Evolutionary conservation across 1,139 yeast species (phyloP), one percentile per base, ranked within the genome.

Genomic region (Geotrichum bryndzae): DNA sequence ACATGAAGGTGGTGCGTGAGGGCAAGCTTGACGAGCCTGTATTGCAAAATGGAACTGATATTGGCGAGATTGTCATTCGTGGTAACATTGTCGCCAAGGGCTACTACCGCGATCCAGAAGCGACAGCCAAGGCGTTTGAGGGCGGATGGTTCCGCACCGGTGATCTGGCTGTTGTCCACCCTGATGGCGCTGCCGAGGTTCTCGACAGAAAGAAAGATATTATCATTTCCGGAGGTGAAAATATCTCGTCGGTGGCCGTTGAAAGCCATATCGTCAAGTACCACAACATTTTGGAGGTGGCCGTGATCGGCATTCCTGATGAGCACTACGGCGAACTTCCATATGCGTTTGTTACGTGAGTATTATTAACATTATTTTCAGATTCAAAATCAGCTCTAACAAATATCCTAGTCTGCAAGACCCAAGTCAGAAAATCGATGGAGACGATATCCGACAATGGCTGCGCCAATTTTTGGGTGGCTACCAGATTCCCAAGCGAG

Each of bases 91-190:
- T 84, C 51, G 85, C 87, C 70, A 72, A 72, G 46, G 83, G 83
- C 15, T 88, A 88, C 73, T 86, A 75, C 75, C 81, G 84, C 67
- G 83, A 86, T 68, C 79, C 79, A 5, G 78, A 77, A 25, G 88
- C 82, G 57, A 84, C 88, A 0, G 71, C 68, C 48, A 78, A 80
- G 64, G 79, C 83, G 11, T 73, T 85, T 62, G 85, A 82, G 66
- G 84, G 85, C 33, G 90, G 90, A n/a, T 88, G 91, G 90, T 88
- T 87, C 76, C 79, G 80, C 50, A 85, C 92, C 18, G 96, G 96
- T 58, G 96, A 88, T 73, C 81, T 88, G 67, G 94, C 89, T 2
- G 80, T 78, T 58, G 75, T 87, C 65, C 84, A 80, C 57, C 71
- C 73, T 1, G 82, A 81, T 58, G 90, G 90, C 38, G 78, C 87